Evolutionary conservation across 176 grass and related monocot genomes (phyloP).

Genomic region (Lolium rigidum): DNA sequence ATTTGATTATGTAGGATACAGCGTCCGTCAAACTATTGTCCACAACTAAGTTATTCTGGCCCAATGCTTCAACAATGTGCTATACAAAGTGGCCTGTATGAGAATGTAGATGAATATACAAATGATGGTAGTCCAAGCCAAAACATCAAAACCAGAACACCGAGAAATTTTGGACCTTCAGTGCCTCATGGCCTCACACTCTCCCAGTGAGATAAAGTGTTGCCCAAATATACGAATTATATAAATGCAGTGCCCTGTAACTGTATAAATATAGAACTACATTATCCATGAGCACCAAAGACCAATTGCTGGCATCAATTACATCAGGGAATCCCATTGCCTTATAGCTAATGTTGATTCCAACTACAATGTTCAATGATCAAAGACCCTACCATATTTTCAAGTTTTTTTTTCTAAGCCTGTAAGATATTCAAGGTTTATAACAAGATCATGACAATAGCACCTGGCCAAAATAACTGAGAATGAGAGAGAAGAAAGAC

Average conservation of each 20-base stretch:
- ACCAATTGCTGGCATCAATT: background rate
- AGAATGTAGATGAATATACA: background rate
- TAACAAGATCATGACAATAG: background rate
- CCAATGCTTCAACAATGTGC: background rate
- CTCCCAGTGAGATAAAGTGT: background rate
- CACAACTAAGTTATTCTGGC: background rate
- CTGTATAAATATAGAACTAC: background rate
- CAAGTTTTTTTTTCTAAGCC: background rate
- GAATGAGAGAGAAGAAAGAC: background rate
- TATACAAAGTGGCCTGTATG: background rate
- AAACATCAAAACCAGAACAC: background rate
- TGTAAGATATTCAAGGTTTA: background rate
- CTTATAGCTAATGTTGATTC: background rate
- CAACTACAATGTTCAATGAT: background rate
- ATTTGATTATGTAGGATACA: background rate
- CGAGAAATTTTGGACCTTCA: background rate
- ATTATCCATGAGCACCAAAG: background rate
- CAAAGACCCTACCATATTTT: constrained; percentile 10
- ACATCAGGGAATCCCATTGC: background rate
- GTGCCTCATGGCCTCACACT: background rate
- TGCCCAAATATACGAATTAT: background rate
- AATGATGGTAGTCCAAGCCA: background rate
- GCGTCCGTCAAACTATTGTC: background rate
- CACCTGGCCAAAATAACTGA: background rate
- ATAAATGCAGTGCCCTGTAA: constrained; percentile 23